Evolutionary conservation across 345 rosid genomes (phyloP), one percentile per base, ranked within the genome.

Genomic region (Eutrema japonicum): DNA sequence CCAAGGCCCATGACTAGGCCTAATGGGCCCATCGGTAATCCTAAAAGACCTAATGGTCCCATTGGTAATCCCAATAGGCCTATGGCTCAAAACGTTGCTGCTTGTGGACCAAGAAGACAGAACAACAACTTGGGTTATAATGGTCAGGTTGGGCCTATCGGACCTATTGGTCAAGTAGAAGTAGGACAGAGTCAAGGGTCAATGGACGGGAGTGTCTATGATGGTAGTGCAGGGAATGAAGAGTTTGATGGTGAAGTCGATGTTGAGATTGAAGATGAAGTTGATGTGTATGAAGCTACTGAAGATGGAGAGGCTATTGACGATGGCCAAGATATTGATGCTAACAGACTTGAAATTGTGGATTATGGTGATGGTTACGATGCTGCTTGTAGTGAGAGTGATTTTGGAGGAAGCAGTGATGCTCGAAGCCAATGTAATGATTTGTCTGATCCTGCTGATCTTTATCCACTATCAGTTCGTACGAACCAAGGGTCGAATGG

Each of bases 341-440:
- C 11, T 51, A 49, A 30, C 18, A 47, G 30, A 5, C 46, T 58
- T 74, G 72, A 74, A 6, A 26, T n/a, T 59, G 62, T 74, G 62
- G 68, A 54, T 59, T 50, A 10, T 26, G 68, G 62, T 4, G 47
- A 48, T 56, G 61, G 22, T 12, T 7, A 33, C 5, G 46, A 22
- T 33, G 36, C 12, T 29, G 45, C 72, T 40, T 7, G 65, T 66
- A 74, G 72, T n/a, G 77, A 57, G 59, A 74, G 77, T 74, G 66
- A 57, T 8, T 74, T 74, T 38, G 77, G 78, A 49, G 73, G 68
- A 7, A 76, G 79, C 8, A 76, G 70, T 60, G 70, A 69, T 63
- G 54, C 70, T 76, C 79, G 75, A 13, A 76, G 75, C 70, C 75
- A 69, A 56, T 36, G 52, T 69, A 68, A 42, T 60, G 78, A 75